phyloP scores from a whole-genome alignment of 768 basidiomycete species.

The Mrakia hoshinonis region DNA sequence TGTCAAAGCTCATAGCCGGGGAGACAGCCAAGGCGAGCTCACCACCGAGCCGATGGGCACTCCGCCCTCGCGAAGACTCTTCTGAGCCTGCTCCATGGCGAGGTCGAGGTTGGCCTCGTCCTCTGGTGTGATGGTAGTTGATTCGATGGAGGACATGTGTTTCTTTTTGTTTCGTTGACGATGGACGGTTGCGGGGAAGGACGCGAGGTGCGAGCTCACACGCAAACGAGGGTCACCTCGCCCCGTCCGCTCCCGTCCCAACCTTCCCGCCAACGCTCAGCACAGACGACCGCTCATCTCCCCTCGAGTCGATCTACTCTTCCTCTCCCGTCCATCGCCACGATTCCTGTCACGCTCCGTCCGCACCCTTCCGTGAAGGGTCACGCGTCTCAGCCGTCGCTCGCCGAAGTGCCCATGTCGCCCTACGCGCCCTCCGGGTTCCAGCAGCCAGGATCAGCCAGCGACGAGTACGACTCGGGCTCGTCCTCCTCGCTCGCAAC shows the following conservation, averaged over 20 bases:
- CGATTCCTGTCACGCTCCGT: no score
- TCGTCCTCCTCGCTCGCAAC: background rate
- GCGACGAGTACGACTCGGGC: background rate
- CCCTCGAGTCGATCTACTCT: no score
- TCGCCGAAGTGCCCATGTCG: background rate
- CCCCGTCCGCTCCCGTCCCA: no score
- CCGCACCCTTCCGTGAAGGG: no score
- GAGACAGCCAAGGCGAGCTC: background rate
- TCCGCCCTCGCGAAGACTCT: constrained; percentile 4
- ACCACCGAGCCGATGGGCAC: constrained; percentile 23
- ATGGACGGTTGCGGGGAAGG: no score
- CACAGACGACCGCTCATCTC: no score
- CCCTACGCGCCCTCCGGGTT: background rate
- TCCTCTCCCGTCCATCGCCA: no score
- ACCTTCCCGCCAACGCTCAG: no score
- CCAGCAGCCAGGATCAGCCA: background rate
- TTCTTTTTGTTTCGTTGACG: no score
- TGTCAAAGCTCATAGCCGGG: background rate
- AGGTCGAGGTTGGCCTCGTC: constrained; percentile 17
- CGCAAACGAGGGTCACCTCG: no score
- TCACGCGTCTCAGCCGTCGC: no score
- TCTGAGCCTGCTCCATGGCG: constrained; percentile 6
- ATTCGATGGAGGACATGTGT: background rate
- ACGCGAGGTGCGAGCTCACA: no score
- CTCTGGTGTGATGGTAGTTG: constrained; percentile 15